Evolutionary conservation across 495 filamentous ascomycete genomes (phyloP).

Genomic region (Aspergillus olivimuriae): DNA sequence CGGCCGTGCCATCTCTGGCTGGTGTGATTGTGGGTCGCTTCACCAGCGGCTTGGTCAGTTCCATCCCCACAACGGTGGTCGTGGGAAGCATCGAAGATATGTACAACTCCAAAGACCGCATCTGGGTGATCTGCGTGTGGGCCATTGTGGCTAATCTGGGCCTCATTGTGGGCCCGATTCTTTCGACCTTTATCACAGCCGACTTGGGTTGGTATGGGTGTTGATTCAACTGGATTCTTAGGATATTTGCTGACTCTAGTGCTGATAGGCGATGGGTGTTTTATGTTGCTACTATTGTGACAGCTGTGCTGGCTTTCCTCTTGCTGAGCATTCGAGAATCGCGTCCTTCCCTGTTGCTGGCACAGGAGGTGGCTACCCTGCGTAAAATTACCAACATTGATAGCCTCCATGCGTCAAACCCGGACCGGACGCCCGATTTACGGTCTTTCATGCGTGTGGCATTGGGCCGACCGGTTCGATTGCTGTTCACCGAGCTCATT

Average conservation of each 20-base stretch:
- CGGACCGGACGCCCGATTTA: conserved; percentile 35
- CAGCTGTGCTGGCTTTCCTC: conserved; percentile 23
- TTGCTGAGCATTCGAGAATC: conserved; percentile 36
- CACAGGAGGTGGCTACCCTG: conserved; percentile 24
- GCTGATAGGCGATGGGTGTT: conserved; percentile 30
- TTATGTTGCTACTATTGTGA: conserved; percentile 36
- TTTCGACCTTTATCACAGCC: conserved; percentile 35
- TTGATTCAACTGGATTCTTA: not conserved
- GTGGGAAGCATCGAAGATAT: conserved; percentile 49
- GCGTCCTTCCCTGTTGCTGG: conserved; percentile 36
- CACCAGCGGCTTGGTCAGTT: conserved; percentile 40
- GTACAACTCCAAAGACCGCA: conserved; percentile 38
- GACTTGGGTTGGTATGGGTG: conserved; percentile 26
- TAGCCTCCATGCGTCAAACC: conserved; percentile 27
- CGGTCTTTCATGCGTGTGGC: conserved; percentile 32
- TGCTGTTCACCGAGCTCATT: conserved; percentile 46
- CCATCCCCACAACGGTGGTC: conserved; percentile 45
- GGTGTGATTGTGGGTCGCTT: conserved; percentile 38
- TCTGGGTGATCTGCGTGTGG: conserved; percentile 47
- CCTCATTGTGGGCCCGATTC: conserved; percentile 38
- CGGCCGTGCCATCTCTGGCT: conserved; percentile 26
- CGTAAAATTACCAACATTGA: conserved; percentile 17
- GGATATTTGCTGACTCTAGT: conserved; percentile 30
- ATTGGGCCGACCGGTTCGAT: conserved; percentile 35
- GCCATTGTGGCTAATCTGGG: conserved; percentile 37